phyloP scores from a whole-genome alignment of 371 early-diverging fungal species.

The Lichtheimia ornata region DNA sequence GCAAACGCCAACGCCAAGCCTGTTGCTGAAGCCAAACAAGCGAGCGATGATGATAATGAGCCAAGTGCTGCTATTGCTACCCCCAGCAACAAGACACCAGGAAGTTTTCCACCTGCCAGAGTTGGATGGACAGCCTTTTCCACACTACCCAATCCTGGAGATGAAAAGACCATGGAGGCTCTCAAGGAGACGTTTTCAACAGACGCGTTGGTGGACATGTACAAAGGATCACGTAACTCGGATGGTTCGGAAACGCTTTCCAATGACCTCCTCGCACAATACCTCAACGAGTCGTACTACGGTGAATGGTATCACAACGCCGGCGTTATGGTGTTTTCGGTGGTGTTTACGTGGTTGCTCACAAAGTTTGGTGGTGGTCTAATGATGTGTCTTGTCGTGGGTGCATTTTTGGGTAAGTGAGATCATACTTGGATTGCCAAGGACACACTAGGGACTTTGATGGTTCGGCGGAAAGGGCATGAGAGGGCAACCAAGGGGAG shows the following conservation, averaged over 20 bases:
- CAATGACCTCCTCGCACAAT: slow-evolving; percentile 37
- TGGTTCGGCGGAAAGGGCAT: neutral
- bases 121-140: slow-evolving; percentile 48
- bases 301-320: slow-evolving; percentile 53
- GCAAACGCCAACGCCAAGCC: slow-evolving; percentile 18
- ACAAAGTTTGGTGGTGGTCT: slow-evolving; percentile 37
- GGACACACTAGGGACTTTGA: neutral
- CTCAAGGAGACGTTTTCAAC: slow-evolving; percentile 18
- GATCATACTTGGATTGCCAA: neutral
- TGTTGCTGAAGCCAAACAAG: neutral
- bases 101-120: slow-evolving; percentile 8
- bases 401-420: slow-evolving; percentile 41
- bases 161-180: slow-evolving; percentile 30
- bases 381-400: slow-evolving; percentile 45
- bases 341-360: slow-evolving; percentile 41
- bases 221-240: slow-evolving; percentile 24
- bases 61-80: neutral
- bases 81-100: slow-evolving; percentile 7
- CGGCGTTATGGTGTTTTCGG: slow-evolving; percentile 32
- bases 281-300: slow-evolving; percentile 38
- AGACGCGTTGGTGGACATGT: slow-evolving; percentile 29
- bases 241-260: slow-evolving; percentile 17
- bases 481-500: neutral
- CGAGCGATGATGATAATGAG: neutral
- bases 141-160: slow-evolving; percentile 46